These are phyloP conservation scores for Hypoxylon perforatum DNA, from an alignment of 495 filamentous ascomycete species.

Conservation along the genomic window DNA sequence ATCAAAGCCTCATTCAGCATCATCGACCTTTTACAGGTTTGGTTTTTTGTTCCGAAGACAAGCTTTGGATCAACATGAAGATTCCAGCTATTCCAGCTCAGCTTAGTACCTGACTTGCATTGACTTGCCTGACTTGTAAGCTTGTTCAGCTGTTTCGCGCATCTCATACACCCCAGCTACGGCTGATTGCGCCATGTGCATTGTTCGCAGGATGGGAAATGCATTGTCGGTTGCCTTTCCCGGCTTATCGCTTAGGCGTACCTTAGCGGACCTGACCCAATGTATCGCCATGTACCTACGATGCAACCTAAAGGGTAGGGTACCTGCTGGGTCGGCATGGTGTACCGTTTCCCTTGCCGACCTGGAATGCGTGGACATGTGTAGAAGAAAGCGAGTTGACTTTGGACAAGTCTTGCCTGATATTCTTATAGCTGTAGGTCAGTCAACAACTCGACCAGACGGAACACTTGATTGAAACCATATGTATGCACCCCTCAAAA, in stretches of 20 bases:
- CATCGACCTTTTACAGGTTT: neutral
- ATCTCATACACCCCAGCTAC: conserved; percentile 27
- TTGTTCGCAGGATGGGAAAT: conserved; percentile 24
- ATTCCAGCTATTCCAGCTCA: conserved; percentile 26
- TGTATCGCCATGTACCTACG: conserved; percentile 7
- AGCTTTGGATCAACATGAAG: conserved; percentile 7
- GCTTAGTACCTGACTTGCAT: conserved; percentile 9
- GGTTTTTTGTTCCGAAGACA: conserved; percentile 10
- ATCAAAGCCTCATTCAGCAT: conserved; percentile 14
- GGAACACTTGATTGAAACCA: neutral
- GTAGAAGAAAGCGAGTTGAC: neutral
- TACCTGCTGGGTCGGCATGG: conserved; percentile 10
- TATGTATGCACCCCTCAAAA: conserved; percentile 6
- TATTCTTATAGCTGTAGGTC: conserved; percentile 3
- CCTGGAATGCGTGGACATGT: neutral
- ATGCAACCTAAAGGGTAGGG: conserved; percentile 16
- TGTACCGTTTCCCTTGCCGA: neutral
- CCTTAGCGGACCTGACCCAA: conserved; percentile 13
- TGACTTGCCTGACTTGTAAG: too few species aligned
- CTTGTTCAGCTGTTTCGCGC: conserved; percentile 5
- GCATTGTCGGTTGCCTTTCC: conserved; percentile 23
- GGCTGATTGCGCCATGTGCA: conserved; percentile 36
- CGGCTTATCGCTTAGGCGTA: conserved; percentile 24
- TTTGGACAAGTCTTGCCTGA: conserved; percentile 9
- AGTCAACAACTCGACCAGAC: conserved; percentile 5